Conservation (phyloP, 192 early-diverging fungal genomes). For the Backusella morwellensis region DNA sequence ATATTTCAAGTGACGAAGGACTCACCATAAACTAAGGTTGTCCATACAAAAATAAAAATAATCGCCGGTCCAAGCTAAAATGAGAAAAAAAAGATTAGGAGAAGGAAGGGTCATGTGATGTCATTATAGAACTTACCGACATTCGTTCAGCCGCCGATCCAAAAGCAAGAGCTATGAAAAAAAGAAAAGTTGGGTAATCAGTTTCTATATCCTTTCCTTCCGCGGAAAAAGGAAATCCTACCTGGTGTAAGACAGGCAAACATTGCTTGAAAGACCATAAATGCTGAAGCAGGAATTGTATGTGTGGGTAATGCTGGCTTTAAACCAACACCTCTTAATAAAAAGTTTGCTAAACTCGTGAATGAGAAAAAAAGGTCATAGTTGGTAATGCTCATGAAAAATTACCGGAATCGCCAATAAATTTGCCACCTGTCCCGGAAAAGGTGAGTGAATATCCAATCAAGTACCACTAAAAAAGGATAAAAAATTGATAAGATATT, state of each 20-base stretch:
- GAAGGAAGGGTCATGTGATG: background rate
- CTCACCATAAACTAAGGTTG: constrained; percentile 62
- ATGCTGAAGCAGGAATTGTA: constrained; percentile 60
- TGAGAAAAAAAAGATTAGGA: background rate
- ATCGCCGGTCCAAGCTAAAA: constrained; percentile 46
- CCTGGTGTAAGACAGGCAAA: constrained; percentile 71
- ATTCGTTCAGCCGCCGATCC: constrained; percentile 76
- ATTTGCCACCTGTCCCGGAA: constrained; percentile 63
- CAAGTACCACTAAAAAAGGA: constrained; percentile 57
- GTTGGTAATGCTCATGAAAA: background rate
- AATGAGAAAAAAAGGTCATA: background rate
- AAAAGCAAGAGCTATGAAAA: constrained; percentile 54
- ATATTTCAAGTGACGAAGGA: background rate
- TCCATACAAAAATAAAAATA: constrained; percentile 66
- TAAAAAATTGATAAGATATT: background rate
- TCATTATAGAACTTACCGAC: constrained; percentile 40
- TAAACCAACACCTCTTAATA: constrained; percentile 57
- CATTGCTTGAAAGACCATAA: constrained; percentile 77
- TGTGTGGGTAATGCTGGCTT: constrained; percentile 56
- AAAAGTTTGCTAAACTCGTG: constrained; percentile 39
- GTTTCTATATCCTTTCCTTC: background rate
- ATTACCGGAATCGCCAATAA: constrained; percentile 65
- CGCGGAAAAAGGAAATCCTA: background rate
- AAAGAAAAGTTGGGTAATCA: background rate
- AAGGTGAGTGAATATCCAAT: constrained; percentile 72